A percentile compares a stretch with the other conserved stretches of the same genome.
Evolutionary conservation across 345 rosid species (phyloP).

Genomic region (Cardiospermum halicacabum): DNA sequence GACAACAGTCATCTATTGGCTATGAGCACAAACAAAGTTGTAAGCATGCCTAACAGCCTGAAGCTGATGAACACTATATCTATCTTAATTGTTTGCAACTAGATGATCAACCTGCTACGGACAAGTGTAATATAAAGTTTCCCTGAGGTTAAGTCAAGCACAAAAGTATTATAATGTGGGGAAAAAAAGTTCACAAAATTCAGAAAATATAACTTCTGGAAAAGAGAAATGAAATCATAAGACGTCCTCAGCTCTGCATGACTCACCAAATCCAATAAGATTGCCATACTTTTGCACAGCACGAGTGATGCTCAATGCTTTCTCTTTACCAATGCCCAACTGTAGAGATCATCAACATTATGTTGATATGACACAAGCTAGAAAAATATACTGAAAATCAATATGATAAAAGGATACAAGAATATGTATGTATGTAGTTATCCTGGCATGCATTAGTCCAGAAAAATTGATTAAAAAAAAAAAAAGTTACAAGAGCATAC

Average conservation of each 20-base stretch:
- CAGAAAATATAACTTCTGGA: not conserved
- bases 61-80: not conserved
- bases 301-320: constrained; percentile 43
- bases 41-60: not conserved
- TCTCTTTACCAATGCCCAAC: constrained; percentile 78
- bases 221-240: constrained; percentile 12
- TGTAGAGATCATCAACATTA: constrained; percentile 28
- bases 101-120: not conserved
- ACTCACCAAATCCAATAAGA: constrained; percentile 76
- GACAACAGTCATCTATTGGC: constrained; percentile 3
- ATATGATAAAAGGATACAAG: not conserved
- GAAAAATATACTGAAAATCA: not conserved
- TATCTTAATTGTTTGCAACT: not conserved
- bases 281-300: constrained; percentile 70
- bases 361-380: constrained; percentile 1
- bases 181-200: not conserved
- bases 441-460: constrained; percentile 3
- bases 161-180: not conserved
- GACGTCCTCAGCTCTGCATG: not conserved
- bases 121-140: not conserved
- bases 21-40: not conserved
- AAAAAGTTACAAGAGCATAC: constrained; percentile 35
- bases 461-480: constrained; percentile 13
- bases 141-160: not conserved
- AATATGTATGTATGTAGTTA: not conserved